Conservation (phyloP, 2,329 filamentous ascomycete genomes). For the Penicillium janthinellum region DNA sequence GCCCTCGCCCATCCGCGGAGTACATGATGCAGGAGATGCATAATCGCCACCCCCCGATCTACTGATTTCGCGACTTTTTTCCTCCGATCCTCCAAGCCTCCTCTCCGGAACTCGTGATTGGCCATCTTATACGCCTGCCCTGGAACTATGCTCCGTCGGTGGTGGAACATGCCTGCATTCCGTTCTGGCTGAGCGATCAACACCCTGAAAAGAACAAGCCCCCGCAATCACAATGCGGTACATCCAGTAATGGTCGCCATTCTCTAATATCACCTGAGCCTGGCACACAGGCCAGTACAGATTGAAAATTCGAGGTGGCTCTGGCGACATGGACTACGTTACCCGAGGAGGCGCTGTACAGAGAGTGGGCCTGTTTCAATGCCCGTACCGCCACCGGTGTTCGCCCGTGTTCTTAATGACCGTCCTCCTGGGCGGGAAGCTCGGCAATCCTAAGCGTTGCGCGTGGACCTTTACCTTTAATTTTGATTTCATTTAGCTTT, state of each 20-base stretch:
- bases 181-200: constrained; percentile 11
- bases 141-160: constrained; percentile 18
- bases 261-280: constrained; percentile 23
- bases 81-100: constrained; percentile 20
- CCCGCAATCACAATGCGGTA: neutral
- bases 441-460: constrained; percentile 26
- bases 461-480: constrained; percentile 19
- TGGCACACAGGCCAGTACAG: constrained; percentile 6
- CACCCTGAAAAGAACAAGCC: neutral
- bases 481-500: neutral
- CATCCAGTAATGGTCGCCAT: constrained; percentile 7
- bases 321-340: constrained; percentile 5
- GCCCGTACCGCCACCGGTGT: constrained; percentile 20
- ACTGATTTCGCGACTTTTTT: constrained; percentile 9
- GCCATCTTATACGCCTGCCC: constrained; percentile 7
- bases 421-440: constrained; percentile 20
- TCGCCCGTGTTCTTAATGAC: constrained; percentile 10
- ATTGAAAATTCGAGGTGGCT: neutral
- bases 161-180: constrained; percentile 16
- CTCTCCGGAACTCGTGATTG: constrained; percentile 12
- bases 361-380: constrained; percentile 22
- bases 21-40: constrained; percentile 32
- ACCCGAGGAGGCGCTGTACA: constrained; percentile 17
- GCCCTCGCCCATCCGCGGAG: constrained; percentile 22
- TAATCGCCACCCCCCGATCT: constrained; percentile 26